Conservation (phyloP, 2,329 filamentous ascomycete species). For the Claviceps sp. region DNA sequence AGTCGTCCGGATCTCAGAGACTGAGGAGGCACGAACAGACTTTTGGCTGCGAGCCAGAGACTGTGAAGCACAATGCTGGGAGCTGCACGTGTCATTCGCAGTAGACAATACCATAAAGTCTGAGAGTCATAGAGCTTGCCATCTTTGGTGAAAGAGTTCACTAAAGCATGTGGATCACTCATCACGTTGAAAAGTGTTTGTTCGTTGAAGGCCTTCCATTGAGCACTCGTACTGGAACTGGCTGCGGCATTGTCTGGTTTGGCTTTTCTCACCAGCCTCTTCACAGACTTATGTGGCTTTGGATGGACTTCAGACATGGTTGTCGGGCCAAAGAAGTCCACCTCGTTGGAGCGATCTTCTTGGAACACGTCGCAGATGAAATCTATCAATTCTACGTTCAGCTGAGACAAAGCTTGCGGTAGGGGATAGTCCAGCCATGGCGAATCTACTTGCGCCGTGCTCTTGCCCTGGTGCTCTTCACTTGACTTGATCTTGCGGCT, state of each 20-base stretch:
- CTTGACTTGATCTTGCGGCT: constrained; percentile 1
- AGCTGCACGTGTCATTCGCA: constrained; percentile 42
- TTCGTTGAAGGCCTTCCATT: constrained; percentile 49
- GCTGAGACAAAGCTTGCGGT: constrained; percentile 42
- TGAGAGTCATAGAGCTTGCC: constrained; percentile 45
- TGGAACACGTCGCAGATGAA: constrained; percentile 48
- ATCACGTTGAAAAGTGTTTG: constrained; percentile 53
- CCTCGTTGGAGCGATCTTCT: constrained; percentile 40
- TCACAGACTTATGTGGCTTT: constrained; percentile 5
- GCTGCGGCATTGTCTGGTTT: not conserved
- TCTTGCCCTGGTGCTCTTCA: constrained; percentile 10
- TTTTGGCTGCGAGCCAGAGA: constrained; percentile 47
- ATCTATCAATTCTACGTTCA: constrained; percentile 43
- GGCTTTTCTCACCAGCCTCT: constrained; percentile 6
- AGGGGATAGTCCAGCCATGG: constrained; percentile 20
- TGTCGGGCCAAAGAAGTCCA: constrained; percentile 29
- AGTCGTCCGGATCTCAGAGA: constrained; percentile 27
- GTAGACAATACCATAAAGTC: constrained; percentile 49
- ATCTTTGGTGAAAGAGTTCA: constrained; percentile 43
- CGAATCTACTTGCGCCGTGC: constrained; percentile 14
- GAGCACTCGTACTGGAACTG: constrained; percentile 13
- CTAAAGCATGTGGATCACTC: constrained; percentile 39
- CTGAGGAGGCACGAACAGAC: constrained; percentile 43
- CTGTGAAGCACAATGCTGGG: constrained; percentile 49
- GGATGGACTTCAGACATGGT: constrained; percentile 8